Conservation (phyloP, 1,284 basidiomycete species). For the Heliocybe sulcata region DNA sequence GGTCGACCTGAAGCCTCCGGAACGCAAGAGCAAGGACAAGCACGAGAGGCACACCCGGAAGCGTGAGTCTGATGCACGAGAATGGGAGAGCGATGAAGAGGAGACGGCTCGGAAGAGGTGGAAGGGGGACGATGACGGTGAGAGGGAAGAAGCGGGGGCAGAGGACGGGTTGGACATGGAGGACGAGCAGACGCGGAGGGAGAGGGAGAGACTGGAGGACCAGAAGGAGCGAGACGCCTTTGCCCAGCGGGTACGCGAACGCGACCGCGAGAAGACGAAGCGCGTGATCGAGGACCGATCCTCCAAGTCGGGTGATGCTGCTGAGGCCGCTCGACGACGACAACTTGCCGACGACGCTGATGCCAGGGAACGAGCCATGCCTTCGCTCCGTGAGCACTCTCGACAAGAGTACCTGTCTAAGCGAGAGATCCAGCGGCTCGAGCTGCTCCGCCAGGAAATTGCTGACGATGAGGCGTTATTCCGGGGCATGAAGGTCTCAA, state of each 20-base stretch:
- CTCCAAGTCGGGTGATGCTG: constrained; percentile 68
- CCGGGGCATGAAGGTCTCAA: constrained; percentile 83
- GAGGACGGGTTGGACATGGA: constrained; percentile 48
- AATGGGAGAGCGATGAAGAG: constrained; percentile 88
- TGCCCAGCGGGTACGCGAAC: constrained; percentile 79
- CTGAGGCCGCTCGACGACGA: constrained; percentile 78
- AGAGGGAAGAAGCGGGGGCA: constrained; percentile 22
- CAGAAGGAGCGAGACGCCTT: constrained; percentile 89
- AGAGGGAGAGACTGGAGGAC: constrained; percentile 76
- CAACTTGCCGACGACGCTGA: constrained; percentile 81
- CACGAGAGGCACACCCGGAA: constrained; percentile 68
- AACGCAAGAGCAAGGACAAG: constrained; percentile 32
- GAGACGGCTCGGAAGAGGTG: constrained; percentile 66
- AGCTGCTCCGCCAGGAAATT: constrained; percentile 89
- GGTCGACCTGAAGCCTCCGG: constrained; percentile 39
- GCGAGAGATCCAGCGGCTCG: constrained; percentile 93
- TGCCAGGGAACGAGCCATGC: constrained; percentile 75
- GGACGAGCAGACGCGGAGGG: constrained; percentile 64
- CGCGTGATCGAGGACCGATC: constrained; percentile 91
- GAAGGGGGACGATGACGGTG: constrained; percentile 37
- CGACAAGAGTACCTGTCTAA: constrained; percentile 95
- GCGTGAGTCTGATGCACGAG: constrained; percentile 69
- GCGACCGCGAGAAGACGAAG: constrained; percentile 83
- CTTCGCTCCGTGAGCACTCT: constrained; percentile 77
- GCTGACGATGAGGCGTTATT: constrained; percentile 89